A percentile compares a stretch with the other conserved stretches of the same genome.
Conservation (phyloP, 257 asterid species). For the Salvia miltiorrhiza region DNA sequence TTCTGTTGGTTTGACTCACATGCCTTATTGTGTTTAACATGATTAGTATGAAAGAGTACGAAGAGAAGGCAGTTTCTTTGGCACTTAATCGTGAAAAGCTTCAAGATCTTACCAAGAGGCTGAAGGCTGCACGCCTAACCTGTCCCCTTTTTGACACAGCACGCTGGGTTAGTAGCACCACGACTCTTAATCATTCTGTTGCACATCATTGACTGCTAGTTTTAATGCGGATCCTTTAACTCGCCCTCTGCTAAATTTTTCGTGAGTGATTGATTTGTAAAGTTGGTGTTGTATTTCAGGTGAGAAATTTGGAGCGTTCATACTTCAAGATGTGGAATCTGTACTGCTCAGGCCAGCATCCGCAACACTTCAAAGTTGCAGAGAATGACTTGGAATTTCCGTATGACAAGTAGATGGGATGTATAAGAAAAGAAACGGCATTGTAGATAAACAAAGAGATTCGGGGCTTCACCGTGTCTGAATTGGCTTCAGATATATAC, state of each 20-base stretch:
- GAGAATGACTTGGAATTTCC: constrained; percentile 74
- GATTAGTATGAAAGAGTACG: constrained; percentile 87
- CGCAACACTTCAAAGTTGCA: constrained; percentile 82
- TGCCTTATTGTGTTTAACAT: neutral
- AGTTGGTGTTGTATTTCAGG: constrained; percentile 43
- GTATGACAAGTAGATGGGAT: constrained; percentile 45
- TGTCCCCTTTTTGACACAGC: constrained; percentile 90
- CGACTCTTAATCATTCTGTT: neutral
- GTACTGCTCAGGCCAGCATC: constrained; percentile 75
- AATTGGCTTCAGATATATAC: constrained; percentile 5
- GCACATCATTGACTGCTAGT: neutral
- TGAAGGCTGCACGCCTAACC: constrained; percentile 73
- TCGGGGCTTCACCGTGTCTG: constrained; percentile 15
- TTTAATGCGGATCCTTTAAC: neutral
- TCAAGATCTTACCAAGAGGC: constrained; percentile 71
- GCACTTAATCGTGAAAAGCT: constrained; percentile 80
- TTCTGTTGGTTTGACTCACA: constrained; percentile 7
- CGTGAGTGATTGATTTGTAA: neutral
- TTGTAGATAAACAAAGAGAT: constrained; percentile 49
- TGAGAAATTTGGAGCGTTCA: constrained; percentile 80
- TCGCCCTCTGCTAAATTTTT: neutral
- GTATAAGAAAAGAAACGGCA: constrained; percentile 24
- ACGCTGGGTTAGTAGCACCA: constrained; percentile 72
- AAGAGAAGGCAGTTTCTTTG: constrained; percentile 83
- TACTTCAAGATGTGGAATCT: constrained; percentile 97